phyloP scores from a whole-genome alignment of 75 land plant species.

The Ceratopteris richardii region DNA sequence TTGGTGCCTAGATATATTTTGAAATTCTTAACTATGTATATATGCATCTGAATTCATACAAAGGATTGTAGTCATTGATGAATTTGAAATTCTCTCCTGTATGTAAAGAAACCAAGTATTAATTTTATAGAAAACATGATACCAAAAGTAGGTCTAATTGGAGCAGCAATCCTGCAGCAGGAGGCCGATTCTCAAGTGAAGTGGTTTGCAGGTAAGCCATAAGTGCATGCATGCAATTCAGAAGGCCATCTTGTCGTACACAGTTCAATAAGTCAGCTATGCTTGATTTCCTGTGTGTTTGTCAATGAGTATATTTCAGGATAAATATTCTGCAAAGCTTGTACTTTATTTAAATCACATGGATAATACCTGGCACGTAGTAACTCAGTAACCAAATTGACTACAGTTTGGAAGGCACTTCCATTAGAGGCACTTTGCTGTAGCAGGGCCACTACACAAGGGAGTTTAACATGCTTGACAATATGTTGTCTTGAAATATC shows the following conservation, averaged over 20 bases:
- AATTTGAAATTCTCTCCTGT: neutral
- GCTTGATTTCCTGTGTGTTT: neutral
- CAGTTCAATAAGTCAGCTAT: neutral
- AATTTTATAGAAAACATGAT: neutral
- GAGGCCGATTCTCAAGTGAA: neutral
- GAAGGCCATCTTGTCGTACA: neutral
- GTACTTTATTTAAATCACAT: neutral
- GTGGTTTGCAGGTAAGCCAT: conserved; percentile 1
- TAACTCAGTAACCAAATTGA: neutral
- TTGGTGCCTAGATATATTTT: too few species aligned
- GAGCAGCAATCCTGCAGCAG: conserved; percentile 1
- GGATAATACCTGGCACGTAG: neutral
- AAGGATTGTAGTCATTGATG: too few species aligned
- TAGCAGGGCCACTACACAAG: neutral
- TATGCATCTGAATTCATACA: too few species aligned
- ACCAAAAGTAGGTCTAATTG: conserved; percentile 1
- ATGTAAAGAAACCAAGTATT: neutral
- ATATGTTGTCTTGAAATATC: neutral
- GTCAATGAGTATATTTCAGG: neutral
- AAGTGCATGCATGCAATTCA: conserved; percentile 1
- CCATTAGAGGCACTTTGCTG: neutral
- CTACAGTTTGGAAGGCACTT: neutral
- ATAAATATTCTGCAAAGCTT: neutral
- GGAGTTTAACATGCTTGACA: neutral
- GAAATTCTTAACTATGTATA: too few species aligned